These are phyloP conservation scores for Lentinus brumalis DNA, from an alignment of 768 basidiomycete genomes.

Conservation along the genomic window DNA sequence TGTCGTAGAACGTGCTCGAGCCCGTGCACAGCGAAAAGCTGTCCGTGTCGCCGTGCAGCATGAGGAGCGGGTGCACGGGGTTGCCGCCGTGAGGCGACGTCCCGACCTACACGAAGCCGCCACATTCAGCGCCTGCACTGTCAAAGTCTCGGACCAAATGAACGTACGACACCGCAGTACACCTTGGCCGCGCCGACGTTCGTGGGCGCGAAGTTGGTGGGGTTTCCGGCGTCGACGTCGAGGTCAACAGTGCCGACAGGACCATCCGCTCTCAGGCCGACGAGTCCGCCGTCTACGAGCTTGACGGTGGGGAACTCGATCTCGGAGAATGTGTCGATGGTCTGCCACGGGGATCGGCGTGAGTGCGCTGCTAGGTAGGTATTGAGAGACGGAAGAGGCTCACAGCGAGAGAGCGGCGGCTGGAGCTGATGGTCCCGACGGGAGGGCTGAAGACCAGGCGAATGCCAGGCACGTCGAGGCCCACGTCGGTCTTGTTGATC, in stretches of 20 bases:
- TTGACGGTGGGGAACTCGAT: constrained; percentile 1
- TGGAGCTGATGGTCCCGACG: background rate
- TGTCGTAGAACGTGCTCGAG: background rate
- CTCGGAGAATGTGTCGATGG: constrained; percentile 1
- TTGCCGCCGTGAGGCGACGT: background rate
- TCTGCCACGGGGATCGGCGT: background rate
- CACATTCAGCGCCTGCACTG: background rate
- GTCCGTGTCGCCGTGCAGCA: constrained; percentile 5
- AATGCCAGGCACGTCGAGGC: background rate
- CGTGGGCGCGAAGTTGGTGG: background rate
- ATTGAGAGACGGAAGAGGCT: too few relatives aligned
- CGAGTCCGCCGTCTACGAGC: background rate
- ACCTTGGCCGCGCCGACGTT: constrained; percentile 1
- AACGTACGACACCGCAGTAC: constrained; percentile 3
- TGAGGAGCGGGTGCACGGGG: background rate
- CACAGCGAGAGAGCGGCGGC: too few relatives aligned
- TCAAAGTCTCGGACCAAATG: too few relatives aligned
- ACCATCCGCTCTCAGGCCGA: background rate
- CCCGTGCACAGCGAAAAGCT: constrained; percentile 5
- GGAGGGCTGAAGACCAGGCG: constrained; percentile 2
- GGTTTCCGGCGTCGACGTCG: background rate
- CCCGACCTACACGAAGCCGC: background rate
- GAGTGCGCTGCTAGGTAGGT: background rate
- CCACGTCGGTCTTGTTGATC: constrained; percentile 2
- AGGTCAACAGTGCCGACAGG: background rate